These are phyloP conservation scores for Rhododendron ferrugineum DNA, from an alignment of 148 eudicot species.

Conservation along the genomic window DNA sequence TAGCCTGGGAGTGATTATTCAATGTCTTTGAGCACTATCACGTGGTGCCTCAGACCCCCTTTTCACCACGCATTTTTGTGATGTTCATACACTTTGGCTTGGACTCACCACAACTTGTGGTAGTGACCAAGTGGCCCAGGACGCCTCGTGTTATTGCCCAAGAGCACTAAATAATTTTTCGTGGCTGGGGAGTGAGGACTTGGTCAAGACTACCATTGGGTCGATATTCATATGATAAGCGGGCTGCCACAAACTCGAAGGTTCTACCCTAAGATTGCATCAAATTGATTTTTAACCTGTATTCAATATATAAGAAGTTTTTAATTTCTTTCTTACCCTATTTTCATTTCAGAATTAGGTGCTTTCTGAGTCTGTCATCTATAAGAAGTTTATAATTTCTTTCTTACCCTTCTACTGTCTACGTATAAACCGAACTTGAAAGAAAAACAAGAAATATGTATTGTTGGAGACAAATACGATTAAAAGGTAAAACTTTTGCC, in stretches of 20 bases:
- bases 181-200: no score
- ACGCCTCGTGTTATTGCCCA: no score
- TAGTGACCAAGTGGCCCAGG: no score
- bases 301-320: not conserved
- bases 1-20: no score
- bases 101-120: no score
- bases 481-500: not conserved
- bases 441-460: not conserved
- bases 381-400: constrained; percentile 1
- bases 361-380: not conserved
- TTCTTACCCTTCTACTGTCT: not conserved
- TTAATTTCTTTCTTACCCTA: not conserved
- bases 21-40: no score
- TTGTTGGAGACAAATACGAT: not conserved
- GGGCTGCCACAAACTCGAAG: not conserved
- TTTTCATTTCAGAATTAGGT: not conserved
- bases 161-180: no score
- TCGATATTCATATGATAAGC: not conserved
- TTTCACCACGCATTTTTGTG: no score
- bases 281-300: not conserved
- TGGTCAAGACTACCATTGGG: not conserved
- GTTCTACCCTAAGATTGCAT: not conserved
- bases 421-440: not conserved
- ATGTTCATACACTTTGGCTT: no score
- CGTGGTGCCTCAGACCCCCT: no score